Evolutionary conservation across 306 rosid genomes (phyloP), one percentile per base, ranked within the genome.

Genomic region (Fragaria iinumae): DNA sequence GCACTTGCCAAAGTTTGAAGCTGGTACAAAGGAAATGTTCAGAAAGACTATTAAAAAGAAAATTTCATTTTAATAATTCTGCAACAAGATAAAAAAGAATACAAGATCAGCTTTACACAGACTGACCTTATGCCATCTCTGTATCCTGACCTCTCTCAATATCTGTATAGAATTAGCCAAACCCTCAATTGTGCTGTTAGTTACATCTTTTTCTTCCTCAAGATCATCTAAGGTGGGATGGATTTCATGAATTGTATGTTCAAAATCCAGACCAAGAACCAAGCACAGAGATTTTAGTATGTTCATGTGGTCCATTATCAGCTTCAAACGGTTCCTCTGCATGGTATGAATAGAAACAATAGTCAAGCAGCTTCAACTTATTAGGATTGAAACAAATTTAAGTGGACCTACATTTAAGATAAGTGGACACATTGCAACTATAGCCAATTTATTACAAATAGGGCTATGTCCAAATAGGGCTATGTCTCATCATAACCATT

Each of bases 91-190:
- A 8, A 43, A 20, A 53, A 53, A 20, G 20, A 11, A 11, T 34
- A 77, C 57, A 70, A 77, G 71, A 74, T 69, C 29, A 60, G 71
- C 27, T 16, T 34, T 45, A 34, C 9, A 38, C 7, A 55, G 29
- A 80, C 76, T 17, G 41, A 92, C 96, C 90, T 76, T 87, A 52
- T 81, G 84, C 82, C 85, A 89, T 86, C 92, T 93, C 62, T 78
- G 90, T 38, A 77, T 77, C 80, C 87, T 90, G 75, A 90, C 79
- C 82, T 85, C 90, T 70, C 83, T 83, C 81, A 89, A 77, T 75
- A 78, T 78, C 80, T 70, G 77, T 47, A 90, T 76, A 67, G 80
- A 85, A 74, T 81, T 81, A 16, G 77, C 79, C 88, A 89, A 82
- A 39, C 79, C 79, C 64, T 86, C 69, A 7, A 90, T 74, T 71